phyloP scores from a whole-genome alignment of 2,329 filamentous ascomycete genomes.

The Sarocladiaceae sp. region DNA sequence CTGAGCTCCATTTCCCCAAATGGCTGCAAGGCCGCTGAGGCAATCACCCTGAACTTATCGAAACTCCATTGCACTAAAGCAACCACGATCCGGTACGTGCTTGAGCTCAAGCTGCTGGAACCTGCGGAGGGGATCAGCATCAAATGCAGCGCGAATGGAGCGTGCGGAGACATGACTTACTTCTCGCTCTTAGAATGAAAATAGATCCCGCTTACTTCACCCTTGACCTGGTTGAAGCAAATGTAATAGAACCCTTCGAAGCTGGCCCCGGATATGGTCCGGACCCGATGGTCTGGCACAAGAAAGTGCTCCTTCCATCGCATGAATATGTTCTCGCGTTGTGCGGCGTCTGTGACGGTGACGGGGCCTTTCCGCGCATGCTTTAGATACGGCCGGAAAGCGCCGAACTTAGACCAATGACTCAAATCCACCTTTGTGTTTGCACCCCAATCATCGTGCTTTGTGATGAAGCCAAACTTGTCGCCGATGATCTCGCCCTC shows the following conservation, averaged over 20 bases:
- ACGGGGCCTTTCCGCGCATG: constrained; percentile 52
- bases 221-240: constrained; percentile 90
- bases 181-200: constrained; percentile 98
- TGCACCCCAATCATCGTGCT: constrained; percentile 86
- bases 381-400: constrained; percentile 72
- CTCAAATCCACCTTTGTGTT: constrained; percentile 86
- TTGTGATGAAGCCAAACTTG: constrained; percentile 90
- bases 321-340: constrained; percentile 93
- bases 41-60: constrained; percentile 25
- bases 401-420: constrained; percentile 88
- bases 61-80: constrained; percentile 84
- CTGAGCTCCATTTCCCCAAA: too few relatives aligned
- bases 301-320: constrained; percentile 98
- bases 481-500: constrained; percentile 96
- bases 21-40: too few relatives aligned
- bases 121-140: constrained; percentile 38
- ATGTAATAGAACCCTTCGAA: constrained; percentile 99
- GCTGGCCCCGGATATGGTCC: constrained; percentile 87
- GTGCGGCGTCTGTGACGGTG: constrained; percentile 64
- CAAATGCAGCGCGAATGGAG: not conserved
- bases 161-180: constrained; percentile 47
- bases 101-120: constrained; percentile 91
- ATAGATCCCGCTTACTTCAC: constrained; percentile 88
- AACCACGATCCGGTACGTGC: constrained; percentile 80
- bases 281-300: constrained; percentile 88